phyloP scores from a whole-genome alignment of 1,284 basidiomycete genomes.

The Trichosporon faecale region DNA sequence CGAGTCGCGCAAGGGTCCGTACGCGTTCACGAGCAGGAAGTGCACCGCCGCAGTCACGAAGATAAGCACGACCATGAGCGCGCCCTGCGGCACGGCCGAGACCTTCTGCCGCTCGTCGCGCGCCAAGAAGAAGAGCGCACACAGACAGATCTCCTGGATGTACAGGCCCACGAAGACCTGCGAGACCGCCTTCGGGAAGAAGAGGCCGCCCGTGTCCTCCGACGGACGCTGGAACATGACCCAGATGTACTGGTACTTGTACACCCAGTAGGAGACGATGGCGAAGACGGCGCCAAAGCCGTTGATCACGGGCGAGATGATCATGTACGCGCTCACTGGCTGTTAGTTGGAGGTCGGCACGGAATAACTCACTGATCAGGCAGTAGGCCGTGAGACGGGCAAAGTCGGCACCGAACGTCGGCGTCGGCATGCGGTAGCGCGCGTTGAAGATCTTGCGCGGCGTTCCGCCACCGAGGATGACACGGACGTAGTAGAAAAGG shows the following conservation, averaged over 20 bases:
- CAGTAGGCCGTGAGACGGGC: constrained; percentile 65
- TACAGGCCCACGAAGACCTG: constrained; percentile 93
- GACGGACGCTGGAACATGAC: constrained; percentile 67
- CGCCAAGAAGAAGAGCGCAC: constrained; percentile 83
- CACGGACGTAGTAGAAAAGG: constrained; percentile 64
- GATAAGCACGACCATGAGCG: constrained; percentile 78
- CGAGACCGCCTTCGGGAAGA: constrained; percentile 91
- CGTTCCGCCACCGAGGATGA: constrained; percentile 56
- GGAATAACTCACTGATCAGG: constrained; percentile 66
- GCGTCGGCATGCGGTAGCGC: constrained; percentile 45
- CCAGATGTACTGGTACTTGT: constrained; percentile 86
- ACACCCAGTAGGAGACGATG: constrained; percentile 76
- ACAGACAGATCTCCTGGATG: constrained; percentile 73
- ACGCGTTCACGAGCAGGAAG: constrained; percentile 63
- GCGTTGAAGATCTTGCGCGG: constrained; percentile 54
- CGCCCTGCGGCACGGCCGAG: constrained; percentile 67
- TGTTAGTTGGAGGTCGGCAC: constrained; percentile 28
- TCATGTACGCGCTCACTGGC: constrained; percentile 68
- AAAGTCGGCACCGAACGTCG: constrained; percentile 78
- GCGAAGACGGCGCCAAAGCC: constrained; percentile 82
- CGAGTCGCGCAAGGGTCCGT: constrained; percentile 57
- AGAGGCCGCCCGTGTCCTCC: constrained; percentile 85
- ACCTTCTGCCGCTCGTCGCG: constrained; percentile 58
- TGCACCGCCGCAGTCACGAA: constrained; percentile 73
- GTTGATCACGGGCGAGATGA: constrained; percentile 92